Evolutionary conservation across 768 basidiomycete species (phyloP).

Genomic region (Cystofilobasidium macerans): DNA sequence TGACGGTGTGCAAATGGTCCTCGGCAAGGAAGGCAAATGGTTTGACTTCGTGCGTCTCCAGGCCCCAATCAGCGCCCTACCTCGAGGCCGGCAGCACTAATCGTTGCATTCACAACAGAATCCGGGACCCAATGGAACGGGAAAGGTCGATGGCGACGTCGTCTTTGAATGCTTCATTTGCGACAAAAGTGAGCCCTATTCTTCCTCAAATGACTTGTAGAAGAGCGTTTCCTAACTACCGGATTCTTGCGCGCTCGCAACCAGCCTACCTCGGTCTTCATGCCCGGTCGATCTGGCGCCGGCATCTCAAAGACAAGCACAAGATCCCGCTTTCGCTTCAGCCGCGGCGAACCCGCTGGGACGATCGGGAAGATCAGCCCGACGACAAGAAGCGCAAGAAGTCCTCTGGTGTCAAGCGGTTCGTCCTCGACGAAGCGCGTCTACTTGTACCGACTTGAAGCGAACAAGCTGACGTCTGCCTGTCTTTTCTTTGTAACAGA

Average conservation of each 20-base stretch:
- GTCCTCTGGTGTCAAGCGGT: background rate
- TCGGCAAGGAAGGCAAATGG: constrained; percentile 18
- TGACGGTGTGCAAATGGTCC: background rate
- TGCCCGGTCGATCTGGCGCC: constrained; percentile 23
- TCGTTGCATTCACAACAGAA: background rate
- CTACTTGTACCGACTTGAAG: too few species aligned
- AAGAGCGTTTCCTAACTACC: background rate
- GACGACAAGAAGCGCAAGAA: background rate
- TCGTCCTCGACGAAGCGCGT: too few species aligned
- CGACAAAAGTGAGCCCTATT: constrained; percentile 11
- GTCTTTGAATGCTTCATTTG: constrained; percentile 22
- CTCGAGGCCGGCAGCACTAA: too few species aligned
- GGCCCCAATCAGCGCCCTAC: background rate
- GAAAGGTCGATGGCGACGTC: background rate
- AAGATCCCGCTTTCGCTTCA: constrained; percentile 18
- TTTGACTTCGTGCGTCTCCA: constrained; percentile 10
- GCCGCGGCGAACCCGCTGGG: constrained; percentile 21
- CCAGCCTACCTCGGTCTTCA: constrained; percentile 19
- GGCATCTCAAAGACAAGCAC: constrained; percentile 23
- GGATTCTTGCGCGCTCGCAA: background rate
- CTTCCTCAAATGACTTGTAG: background rate
- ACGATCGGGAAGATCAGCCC: constrained; percentile 2
- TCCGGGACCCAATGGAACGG: constrained; percentile 10
- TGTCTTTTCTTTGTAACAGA: background rate
- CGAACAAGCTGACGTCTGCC: too few species aligned